Evolutionary conservation across 2,329 filamentous ascomycete species (phyloP), one percentile per base, ranked within the genome.

Genomic region (Calonectria multiphialidica): DNA sequence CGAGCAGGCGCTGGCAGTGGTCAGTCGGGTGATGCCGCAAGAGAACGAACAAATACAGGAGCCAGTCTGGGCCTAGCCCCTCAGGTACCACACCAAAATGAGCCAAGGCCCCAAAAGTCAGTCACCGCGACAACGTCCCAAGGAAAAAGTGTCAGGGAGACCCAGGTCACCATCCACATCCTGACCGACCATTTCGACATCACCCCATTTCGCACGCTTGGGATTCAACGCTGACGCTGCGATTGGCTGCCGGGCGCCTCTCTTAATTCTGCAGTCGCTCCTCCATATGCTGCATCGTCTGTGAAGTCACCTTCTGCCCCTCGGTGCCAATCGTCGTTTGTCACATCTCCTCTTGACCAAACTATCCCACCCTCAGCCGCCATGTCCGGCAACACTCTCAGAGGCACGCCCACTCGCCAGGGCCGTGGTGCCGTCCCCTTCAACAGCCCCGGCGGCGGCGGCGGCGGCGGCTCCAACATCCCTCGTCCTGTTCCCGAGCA

Each of bases 401-500:
- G 93, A 87, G 92, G 92, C 78, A 94, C 93, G 74, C 93, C 93
- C 78, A 93, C 82, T 82, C 89, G 90, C 75, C 86, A 93, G 84
- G 84, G 85, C 77, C 89, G 92, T 79, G 90, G 89, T 76, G 86
- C 85, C 77, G 86, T 90, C 73, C 90, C 90, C 75, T 93, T 92
- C 82, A 91, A 88, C 84, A 93, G 90, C 83, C 91, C 90, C 71
- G 85, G 85, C 30, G 53, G 53, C 82, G 91, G 88, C 83, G 93
- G 90, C 83, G 91, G 90, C 72, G 85, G 85, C 68, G 79, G 87
- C 71, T 95, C 93, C 62, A 88, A 86, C 81, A 95, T 95, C 81
- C 93, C 93, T 78, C 90, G 94, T 79, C 94, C 94, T 55, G 91
- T 94, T 63, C 87, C 91, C 75, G 94, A 95, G 63, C 69, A 61